Base-by-base conservation (phyloP, 2,329 filamentous ascomycete genomes). In the Aspergillus candidus region DNA sequence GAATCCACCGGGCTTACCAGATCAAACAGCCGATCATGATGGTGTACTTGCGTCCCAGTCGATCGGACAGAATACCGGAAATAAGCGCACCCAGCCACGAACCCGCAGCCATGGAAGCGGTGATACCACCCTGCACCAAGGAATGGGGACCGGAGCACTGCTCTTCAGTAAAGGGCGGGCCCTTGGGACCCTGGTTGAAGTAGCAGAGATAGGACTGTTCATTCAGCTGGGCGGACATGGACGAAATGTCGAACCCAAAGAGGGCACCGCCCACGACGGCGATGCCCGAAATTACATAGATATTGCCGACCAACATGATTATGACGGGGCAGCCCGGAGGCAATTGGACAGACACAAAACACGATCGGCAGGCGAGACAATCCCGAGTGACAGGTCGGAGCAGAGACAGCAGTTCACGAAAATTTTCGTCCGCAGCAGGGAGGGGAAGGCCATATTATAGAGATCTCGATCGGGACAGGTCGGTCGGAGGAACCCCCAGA, bases 41-140 rank as follows among this genome's bases (percentile, higher is more conserved):
- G 4, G 74, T 62, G 5, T 56, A 64, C 55, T 74, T 75, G 29
- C 77, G 72, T 41, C 77, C 77, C 27, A 78, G 60, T 30, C 62
- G 68, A 56, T 83, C 79, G 2, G 77, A 74, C 32, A 82, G 55
- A 53, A 72, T 74, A 61, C 64, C 64, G n/a, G 78, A 80, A 37
- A 68, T 53, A 35, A 82, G 61, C 44, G 78, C 76, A 44, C 77
- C 84, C 29, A 83, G 63, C 47, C 84, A 79, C 1, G 82, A 86
- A n/a, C 84, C 84, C 35, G 79, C 83, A 6, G 83, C 80, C 83
- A 88, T 87, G 3, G 83, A 72, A 14, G 83, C 82, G 2, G 82
- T 84, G 56, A 88, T 86, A 29, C 75, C 82, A 32, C 82, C 83
- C 64, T 86, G 83, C 0, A 73, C 68, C 50, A 77, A 55, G 3